Conservation (phyloP, 2,329 filamentous ascomycete species). For the Chrysoporthe puriensis region DNA sequence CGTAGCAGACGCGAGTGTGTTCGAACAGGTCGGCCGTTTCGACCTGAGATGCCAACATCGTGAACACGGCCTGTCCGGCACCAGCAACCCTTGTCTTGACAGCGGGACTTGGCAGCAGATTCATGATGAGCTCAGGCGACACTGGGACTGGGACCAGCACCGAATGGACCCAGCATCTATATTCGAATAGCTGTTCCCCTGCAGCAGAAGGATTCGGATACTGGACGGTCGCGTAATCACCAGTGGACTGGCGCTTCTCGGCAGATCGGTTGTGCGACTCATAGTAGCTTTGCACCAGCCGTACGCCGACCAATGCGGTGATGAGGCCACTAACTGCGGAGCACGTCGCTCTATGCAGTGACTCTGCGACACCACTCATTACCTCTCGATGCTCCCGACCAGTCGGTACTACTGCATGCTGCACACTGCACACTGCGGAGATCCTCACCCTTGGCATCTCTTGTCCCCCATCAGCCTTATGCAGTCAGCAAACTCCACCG, state of each 20-base stretch:
- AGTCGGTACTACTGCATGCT: not conserved
- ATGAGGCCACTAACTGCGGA: not conserved
- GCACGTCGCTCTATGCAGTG: not conserved
- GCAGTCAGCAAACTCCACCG: conserved; percentile 5
- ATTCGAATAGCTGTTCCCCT: not conserved
- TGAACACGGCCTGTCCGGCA: not conserved
- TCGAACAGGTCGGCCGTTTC: not conserved
- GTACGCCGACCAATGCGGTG: conserved; percentile 17
- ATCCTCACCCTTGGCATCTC: conserved; percentile 6
- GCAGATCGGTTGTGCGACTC: not conserved
- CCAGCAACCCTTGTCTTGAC: not conserved
- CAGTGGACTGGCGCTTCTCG: not conserved
- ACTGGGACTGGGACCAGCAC: not conserved
- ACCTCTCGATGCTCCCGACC: conserved; percentile 6
- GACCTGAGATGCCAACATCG: not conserved
- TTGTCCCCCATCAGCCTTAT: conserved; percentile 4
- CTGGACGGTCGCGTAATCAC: conserved; percentile 8
- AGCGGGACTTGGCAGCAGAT: not conserved
- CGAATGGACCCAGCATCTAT: not conserved
- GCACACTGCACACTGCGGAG: conserved; percentile 5
- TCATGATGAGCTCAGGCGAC: not conserved
- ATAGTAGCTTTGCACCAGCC: not conserved
- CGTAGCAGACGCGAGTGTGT: not conserved
- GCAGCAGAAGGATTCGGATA: not conserved
- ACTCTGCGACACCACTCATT: not conserved